Evolutionary conservation across 2,329 filamentous ascomycete genomes (phyloP).

Genomic region (Arthrobotrys pseudoclavata): DNA sequence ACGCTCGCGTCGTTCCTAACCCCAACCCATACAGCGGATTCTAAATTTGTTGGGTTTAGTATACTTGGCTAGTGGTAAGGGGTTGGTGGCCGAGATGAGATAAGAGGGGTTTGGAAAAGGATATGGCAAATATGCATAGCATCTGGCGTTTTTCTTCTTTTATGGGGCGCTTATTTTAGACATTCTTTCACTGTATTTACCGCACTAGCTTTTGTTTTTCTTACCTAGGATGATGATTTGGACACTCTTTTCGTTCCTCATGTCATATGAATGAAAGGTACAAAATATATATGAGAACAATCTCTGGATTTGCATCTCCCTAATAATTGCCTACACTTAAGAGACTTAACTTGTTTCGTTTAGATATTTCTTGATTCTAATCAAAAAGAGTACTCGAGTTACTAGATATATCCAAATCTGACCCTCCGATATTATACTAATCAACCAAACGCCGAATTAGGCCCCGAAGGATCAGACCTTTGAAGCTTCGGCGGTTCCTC

Average conservation of each 20-base stretch:
- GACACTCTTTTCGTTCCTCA: background rate
- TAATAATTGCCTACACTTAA: too few relatives aligned
- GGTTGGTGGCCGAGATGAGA: background rate
- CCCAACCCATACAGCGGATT: constrained; percentile 57
- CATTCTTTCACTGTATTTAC: constrained; percentile 13
- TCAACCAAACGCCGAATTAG: background rate
- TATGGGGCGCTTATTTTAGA: constrained; percentile 9
- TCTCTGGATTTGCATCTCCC: background rate
- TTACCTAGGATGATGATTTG: background rate
- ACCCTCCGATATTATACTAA: too few relatives aligned
- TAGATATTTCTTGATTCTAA: too few relatives aligned
- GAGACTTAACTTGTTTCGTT: too few relatives aligned
- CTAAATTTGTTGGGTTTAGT: constrained; percentile 22
- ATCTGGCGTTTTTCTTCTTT: constrained; percentile 10
- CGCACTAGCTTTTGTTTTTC: background rate
- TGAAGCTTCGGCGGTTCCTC: background rate
- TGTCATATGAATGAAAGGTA: background rate
- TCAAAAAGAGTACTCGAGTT: too few relatives aligned
- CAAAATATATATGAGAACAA: background rate
- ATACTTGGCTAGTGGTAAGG: background rate
- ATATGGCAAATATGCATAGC: constrained; percentile 12
- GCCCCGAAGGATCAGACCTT: background rate
- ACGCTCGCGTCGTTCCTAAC: constrained; percentile 40
- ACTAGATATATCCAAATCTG: too few relatives aligned
- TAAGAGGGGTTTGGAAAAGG: background rate